These are phyloP conservation scores for Grigorovia yakushimaensis DNA, from an alignment of 805 yeast genomes.

Conservation along the genomic window DNA sequence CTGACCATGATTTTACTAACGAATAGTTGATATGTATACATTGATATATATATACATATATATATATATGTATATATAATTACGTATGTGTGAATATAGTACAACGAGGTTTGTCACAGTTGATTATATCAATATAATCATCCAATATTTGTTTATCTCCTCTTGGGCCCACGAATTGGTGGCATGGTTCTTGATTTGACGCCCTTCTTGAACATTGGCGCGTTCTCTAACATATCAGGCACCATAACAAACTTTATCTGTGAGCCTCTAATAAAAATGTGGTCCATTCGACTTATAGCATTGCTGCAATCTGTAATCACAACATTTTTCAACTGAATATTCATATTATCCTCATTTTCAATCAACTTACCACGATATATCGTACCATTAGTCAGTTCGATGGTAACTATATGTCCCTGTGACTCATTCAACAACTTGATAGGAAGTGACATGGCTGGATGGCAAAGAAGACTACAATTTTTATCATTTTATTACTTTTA, in stretches of 20 bases:
- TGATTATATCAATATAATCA: too few relatives aligned
- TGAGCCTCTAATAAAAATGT: slow-evolving; percentile 86
- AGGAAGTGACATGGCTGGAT: slow-evolving; percentile 50
- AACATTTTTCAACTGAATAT: slow-evolving; percentile 74
- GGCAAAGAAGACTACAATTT: too few relatives aligned
- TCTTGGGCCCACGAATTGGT: slow-evolving; percentile 54
- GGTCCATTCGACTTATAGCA: slow-evolving; percentile 62
- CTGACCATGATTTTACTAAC: too few relatives aligned
- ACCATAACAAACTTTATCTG: slow-evolving; percentile 74
- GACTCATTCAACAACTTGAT: slow-evolving; percentile 81
- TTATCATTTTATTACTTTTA: not conserved
- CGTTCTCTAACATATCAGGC: slow-evolving; percentile 80
- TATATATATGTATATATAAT: too few relatives aligned
- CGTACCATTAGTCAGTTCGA: slow-evolving; percentile 80
- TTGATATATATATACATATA: too few relatives aligned
- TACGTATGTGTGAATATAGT: too few relatives aligned
- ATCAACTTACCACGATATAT: slow-evolving; percentile 78
- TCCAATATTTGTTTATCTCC: slow-evolving; percentile 24
- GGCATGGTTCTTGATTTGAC: slow-evolving; percentile 31
- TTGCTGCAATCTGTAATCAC: slow-evolving; percentile 55
- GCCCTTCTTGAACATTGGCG: slow-evolving; percentile 72
- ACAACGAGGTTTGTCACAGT: too few relatives aligned
- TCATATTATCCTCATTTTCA: slow-evolving; percentile 92
- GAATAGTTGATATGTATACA: too few relatives aligned
- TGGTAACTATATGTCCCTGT: slow-evolving; percentile 74